Conservation (phyloP, 169 alveolate genomes). For the Cryptosporidium baileyi region DNA sequence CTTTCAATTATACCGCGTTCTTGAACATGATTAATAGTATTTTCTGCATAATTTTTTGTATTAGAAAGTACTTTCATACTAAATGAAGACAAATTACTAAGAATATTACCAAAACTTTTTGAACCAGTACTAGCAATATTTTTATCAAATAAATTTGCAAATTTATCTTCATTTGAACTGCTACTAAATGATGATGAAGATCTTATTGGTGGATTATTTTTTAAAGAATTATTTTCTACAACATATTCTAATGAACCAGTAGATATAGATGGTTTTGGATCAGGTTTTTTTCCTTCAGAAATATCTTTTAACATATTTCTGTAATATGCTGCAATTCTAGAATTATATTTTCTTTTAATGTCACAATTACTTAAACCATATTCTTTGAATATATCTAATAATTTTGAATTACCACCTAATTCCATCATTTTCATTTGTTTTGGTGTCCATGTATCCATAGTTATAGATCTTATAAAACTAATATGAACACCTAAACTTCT, state of each 20-base stretch:
- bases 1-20: constrained; percentile 54
- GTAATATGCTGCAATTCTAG: constrained; percentile 74
- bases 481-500: constrained; percentile 91
- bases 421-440: constrained; percentile 85
- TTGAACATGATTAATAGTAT: constrained; percentile 29
- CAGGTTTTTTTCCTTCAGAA: constrained; percentile 66
- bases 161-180: neutral
- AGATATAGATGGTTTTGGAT: constrained; percentile 37
- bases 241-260: constrained; percentile 28
- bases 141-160: constrained; percentile 25
- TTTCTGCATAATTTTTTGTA: constrained; percentile 60
- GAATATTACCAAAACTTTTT: constrained; percentile 26
- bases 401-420: constrained; percentile 84
- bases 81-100: constrained; percentile 7
- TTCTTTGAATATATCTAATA: constrained; percentile 77
- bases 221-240: neutral
- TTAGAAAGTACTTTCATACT: constrained; percentile 65
- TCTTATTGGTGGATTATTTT: neutral
- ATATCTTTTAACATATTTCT: constrained; percentile 71
- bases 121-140: constrained; percentile 6
- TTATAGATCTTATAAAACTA: constrained; percentile 90
- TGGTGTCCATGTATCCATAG: constrained; percentile 93
- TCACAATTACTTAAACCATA: constrained; percentile 62
- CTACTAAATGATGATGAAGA: neutral
- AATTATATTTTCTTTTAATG: constrained; percentile 68